These are phyloP conservation scores for Nicotiana undulata DNA, from an alignment of 257 asterid species.

Conservation along the genomic window DNA sequence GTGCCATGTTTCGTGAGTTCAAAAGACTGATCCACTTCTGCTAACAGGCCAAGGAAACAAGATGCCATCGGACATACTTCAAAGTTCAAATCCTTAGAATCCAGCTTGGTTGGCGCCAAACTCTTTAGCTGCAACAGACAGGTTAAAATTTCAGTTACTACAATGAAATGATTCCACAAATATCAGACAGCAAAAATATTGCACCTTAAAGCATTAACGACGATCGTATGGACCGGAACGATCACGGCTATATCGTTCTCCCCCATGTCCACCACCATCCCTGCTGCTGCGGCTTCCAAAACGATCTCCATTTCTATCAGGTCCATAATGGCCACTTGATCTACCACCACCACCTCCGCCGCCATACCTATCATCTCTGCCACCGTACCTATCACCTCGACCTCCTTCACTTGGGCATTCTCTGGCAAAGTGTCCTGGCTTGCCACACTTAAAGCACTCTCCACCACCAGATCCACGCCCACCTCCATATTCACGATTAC, in stretches of 20 bases:
- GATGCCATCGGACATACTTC: neutral
- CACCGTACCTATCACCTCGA: conserved; percentile 14
- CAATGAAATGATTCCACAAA: neutral
- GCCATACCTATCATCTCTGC: conserved; percentile 46
- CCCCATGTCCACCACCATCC: conserved; percentile 49
- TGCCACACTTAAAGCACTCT: conserved; percentile 84
- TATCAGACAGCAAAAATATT: neutral
- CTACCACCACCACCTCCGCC: conserved; percentile 38
- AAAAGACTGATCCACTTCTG: conserved; percentile 28
- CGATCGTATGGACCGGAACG: conserved; percentile 93
- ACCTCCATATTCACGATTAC: conserved; percentile 44
- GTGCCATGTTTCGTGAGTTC: conserved; percentile 39
- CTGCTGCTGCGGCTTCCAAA: conserved; percentile 55
- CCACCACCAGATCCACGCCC: conserved; percentile 80
- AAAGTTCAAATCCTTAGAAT: neutral
- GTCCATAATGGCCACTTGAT: conserved; percentile 60
- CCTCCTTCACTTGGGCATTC: conserved; percentile 66
- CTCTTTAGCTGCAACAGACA: neutral
- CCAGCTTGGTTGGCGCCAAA: neutral
- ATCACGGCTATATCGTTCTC: conserved; percentile 65
- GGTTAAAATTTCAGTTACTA: neutral
- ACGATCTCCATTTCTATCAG: conserved; percentile 77
- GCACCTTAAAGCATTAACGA: conserved; percentile 3
- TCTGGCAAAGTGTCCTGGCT: conserved; percentile 91
- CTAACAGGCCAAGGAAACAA: conserved; percentile 14